Conservation (phyloP, 73 alveolate species). For the Paramecium sonneborni region DNA sequence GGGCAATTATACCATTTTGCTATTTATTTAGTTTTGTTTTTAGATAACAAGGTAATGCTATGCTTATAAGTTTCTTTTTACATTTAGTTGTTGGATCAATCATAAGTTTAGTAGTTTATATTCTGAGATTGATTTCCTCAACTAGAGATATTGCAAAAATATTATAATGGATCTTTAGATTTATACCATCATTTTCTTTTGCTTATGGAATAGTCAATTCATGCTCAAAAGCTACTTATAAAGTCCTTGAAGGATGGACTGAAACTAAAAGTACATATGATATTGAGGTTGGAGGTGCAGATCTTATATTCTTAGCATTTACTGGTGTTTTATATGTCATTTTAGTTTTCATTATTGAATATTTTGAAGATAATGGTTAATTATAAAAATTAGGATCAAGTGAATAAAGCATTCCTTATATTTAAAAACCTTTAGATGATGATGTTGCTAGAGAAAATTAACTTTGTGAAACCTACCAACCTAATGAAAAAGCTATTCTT, state of each 20-base stretch:
- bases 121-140: conserved; percentile 74
- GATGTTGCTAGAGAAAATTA: conserved; percentile 70
- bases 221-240: conserved; percentile 55
- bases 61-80: conserved; percentile 63
- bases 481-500: conserved; percentile 67
- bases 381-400: conserved; percentile 26
- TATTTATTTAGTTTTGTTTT: conserved; percentile 78
- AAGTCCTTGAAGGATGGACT: conserved; percentile 46
- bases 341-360: conserved; percentile 64
- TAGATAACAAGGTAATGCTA: conserved; percentile 70
- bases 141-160: conserved; percentile 74
- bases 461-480: conserved; percentile 49
- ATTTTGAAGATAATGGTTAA: conserved; percentile 58
- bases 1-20: conserved; percentile 80
- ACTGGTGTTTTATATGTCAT: conserved; percentile 43
- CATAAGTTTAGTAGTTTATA: conserved; percentile 67
- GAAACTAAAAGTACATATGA: conserved; percentile 44
- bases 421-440: conserved; percentile 49
- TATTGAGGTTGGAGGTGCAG: conserved; percentile 67
- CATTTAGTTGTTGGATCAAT: conserved; percentile 75
- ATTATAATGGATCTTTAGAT: conserved; percentile 82
- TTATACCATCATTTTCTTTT: conserved; percentile 92
- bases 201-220: conserved; percentile 84
- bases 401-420: conserved; percentile 20
- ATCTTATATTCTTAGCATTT: conserved; percentile 47